Base-by-base conservation (phyloP, 345 rosid species). In the Cardiospermum halicacabum region DNA sequence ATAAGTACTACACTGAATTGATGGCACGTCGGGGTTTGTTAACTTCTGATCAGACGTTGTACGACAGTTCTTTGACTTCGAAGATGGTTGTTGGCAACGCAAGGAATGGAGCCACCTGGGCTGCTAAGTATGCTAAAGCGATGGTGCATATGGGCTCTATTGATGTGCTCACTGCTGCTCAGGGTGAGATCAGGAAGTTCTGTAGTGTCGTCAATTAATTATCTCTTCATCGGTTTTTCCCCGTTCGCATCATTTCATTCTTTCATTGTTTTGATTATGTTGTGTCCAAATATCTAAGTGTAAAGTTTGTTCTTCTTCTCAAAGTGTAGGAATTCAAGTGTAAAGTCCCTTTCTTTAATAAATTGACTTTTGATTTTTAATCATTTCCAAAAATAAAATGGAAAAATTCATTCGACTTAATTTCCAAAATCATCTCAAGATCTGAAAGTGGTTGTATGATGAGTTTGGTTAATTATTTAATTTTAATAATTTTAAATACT, bases 81-180 rank as follows among this genome's bases (percentile, higher is more conserved):
- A 18, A 22, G 11, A 67, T 61, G 64, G 82, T 78, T 47, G 1
- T 28, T 53, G 27, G 48, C 3, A 65, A 75, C 34, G 85, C 78
- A 2, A 57, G 59, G 51, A 11, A 77, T 2, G 72, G 72, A 0
- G 34, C 37, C 2, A 1, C 11, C 7, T 80, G 84, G 82, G 59
- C 58, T 1, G 30, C 32, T 21, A 77, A 77, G 60, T 80, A 58
- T 37, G 79, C 74, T 1, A 60, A 26, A 62, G 79, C 84, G 5
- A 75, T 77, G 81, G 71, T 74, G 56, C 73, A 40, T 18, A 72
- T 80, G 82, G 81, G 84, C 12, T 69, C 69, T 19, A 22, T 77
- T 11, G 84, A 64, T 2, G 81, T 77, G 16, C 69, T 72, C 8
- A 77, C 72, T 2, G 80, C 80, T 1, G 19, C 58, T 0, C 13